Evolutionary conservation across 139 green algal species (phyloP), one percentile per base, ranked within the genome.

Genomic region (Klebsormidium nitens): DNA sequence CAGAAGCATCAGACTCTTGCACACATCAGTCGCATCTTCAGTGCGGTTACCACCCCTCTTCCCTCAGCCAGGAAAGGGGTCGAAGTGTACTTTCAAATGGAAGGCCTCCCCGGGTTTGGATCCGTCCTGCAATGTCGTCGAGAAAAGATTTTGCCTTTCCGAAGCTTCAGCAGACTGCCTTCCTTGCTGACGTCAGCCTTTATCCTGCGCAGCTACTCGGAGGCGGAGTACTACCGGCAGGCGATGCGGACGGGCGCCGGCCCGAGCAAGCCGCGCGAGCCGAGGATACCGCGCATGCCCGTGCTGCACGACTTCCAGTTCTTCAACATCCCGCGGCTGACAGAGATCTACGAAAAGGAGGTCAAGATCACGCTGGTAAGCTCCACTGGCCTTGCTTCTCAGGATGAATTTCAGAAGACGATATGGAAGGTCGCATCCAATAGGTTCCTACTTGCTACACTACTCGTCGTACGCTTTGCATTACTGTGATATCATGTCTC

Each of bases 261-360:
- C 2, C 26, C 38, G 8, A 34, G 39, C 36, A 87, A 85, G 44
- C 38, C 74, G 17, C 70, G 55, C 5, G 91, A 85, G 3, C 82
- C 86, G 1, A 83, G 89, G 11, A 74, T 96, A 64, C 85, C 88
- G 58, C 93, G 95, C 80, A 96, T 97, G 88, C 93, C 91, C 1
- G 63, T 86, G 66, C 59, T 82, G 70, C 83, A 91, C 64, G 94
- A 99, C 79, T 97, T 95, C 85, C 94, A 99, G 83, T 99, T 99
- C 85, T 99, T 89, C 85, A 84, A 99, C 78, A 80, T 71, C 17
- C 40, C 35, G 44, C 80, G 88, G 40, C 64, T 83, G n/a, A 36
- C 50, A 8, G 88, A 91, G 81, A 81, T 98, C 48, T 96, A 90
- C 60, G 89, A 97, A 57, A 95, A 93, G 86, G 89, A 97, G 80